Base-by-base conservation (phyloP, 306 rosid genomes). In the Dryas alaskensis region DNA sequence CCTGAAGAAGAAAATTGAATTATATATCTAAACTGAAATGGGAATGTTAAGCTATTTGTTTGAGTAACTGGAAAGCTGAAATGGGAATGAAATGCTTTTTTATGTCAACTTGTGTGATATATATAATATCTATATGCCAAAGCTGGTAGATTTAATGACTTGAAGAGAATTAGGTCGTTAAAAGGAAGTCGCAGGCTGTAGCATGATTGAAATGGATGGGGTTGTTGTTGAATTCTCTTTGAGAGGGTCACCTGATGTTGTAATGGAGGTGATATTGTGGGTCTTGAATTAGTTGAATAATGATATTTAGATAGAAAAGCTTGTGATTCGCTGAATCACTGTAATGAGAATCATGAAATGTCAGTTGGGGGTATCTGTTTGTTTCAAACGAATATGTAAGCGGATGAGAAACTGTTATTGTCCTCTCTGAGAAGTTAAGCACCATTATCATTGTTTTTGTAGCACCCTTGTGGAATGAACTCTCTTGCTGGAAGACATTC, bases 191-290 rank as follows among this genome's bases (percentile, higher is more conserved):
- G 87, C 89, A 1, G 98, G 98, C 22, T 84, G 88, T 80, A 92
- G 94, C 83, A 79, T 85, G 87, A 92, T 90, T 81, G 98, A 88
- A 80, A 69, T 90, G 70, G 72, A 87, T 69, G 92, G 96, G 51
- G 72, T 79, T 43, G 94, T 87, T 81, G 83, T 76, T 66, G 96
- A 92, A 73, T 90, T 92, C 76, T 88, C 96, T 3, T 91, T 74
- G n/a, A 87, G 86, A 69, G 92, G 80, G 60, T 86, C 92, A 45
- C 73, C 81, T 53, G 69, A 72, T 50, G 60, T 88, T 78, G 81
- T 49, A 59, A 59, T 82, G 85, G 82, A 83, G 75, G 87, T 84
- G 72, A 49, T 88, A 10, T 10, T 67, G 54, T 77, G 66, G 79
- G 78, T 88, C 60, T 71, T 89, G 63, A 71, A 74, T 78, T 54